Evolutionary conservation across 176 grass and related monocot species (phyloP), one percentile per base, ranked within the genome.

Genomic region (Oryza punctata): DNA sequence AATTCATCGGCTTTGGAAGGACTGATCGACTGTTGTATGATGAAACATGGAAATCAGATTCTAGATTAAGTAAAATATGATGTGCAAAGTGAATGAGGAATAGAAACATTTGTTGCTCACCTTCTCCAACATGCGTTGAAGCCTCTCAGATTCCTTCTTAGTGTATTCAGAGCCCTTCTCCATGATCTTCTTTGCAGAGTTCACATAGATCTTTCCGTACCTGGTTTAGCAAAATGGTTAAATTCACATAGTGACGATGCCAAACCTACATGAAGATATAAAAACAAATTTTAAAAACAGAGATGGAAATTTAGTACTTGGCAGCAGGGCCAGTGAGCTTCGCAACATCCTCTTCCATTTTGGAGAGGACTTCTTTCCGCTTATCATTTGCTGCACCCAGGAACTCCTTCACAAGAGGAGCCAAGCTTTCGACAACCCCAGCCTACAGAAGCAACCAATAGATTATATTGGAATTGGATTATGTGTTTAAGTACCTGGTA

Each of bases 1-100:
- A 98, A 98, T 49, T 98, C 91, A 44, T 98, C 96, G 6, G 96
- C 91, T 85, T 98, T 98, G 64, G 87, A 77, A 67, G 93, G 75
- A 29, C 83, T 94, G 89, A 98, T 90, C 2, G 96, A 88, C 96
- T 98, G 84, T 44, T 30, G 70, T 49, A 70, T 7, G 25, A 65
- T 81, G 38, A 81, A 78, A 63, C n/a, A 75, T 71, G 23, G 12
- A 78, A 78, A 72, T 90, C 78, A 83, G 75, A 6, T 52, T 24
- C 12, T 37, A 72, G n/a, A 46, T 15, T 18, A 43, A 57, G 41
- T 81, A 81, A 30, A 81, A 30, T n/a, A 86, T 65, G 28, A 67
- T 38, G 1, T 19, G 19, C 19, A 57, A 47, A 83, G 60, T 32
- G 23, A 68, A 73, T 50, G 19, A 26, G 8, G 45, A 12, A 32